Evolutionary conservation across 192 early-diverging fungal species (phyloP), one percentile per base, ranked within the genome.

Genomic region (Gryganskiella cystojenkinii): DNA sequence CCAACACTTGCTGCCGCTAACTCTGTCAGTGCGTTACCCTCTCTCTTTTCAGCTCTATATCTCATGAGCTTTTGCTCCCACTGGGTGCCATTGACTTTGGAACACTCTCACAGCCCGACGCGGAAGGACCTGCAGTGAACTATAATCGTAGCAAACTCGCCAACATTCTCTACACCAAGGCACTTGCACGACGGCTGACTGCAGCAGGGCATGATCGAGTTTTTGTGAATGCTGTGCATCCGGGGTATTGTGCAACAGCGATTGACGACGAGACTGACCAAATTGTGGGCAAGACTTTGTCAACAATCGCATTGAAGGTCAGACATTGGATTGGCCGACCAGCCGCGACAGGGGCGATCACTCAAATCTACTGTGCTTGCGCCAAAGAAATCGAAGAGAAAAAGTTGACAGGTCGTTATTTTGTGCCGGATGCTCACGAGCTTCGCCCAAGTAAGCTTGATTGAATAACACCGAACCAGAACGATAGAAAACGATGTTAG

Each of bases 131-230:
- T 4, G 57, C 61, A n/a, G 35, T 52, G 14, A 43, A 64, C 47
- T 90, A 90, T 65, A 82, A 78, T 25, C 69, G 81, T 19, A 79
- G 81, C 10, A 92, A 92, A 80, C 69, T 89, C 64, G 79, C 85
- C 53, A 88, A 86, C 45, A 70, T 86, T 25, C 71, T 86, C 19
- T 90, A 87, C 69, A 62, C 82, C 0, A 79, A 69, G 19, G 72
- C 82, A 24, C 74, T 92, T 10, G 81, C 83, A 43, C 66, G 74
- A 1, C 47, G 71, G 37, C 37, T 82, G 2, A 53, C 58, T 14
- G 71, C 55, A 4, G 59, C 58, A 42, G 72, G 72, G 5, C 65
- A 76, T 30, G 56, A 80, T 34, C 49, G 61, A 17, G 66, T 80
- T 24, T 83, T 80, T 51, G 80, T 70, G 0, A 82, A 90, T 67